Base-by-base conservation (phyloP, 2,329 filamentous ascomycete species). In the Teratosphaeria zuluensis region DNA sequence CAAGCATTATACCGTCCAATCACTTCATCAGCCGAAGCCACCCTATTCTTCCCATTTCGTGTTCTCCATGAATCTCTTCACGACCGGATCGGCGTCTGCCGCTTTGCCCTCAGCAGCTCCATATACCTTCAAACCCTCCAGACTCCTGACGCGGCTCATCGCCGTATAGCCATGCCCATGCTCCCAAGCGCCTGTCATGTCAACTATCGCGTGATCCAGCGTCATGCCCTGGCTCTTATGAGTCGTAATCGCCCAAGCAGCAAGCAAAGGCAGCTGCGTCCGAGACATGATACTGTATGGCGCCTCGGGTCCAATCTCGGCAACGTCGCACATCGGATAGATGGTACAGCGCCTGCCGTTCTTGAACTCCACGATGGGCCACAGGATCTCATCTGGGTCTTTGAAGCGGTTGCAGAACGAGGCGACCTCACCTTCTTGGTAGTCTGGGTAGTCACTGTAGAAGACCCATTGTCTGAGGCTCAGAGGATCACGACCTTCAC, bases 221-320 rank as follows among this genome's bases (percentile, higher is more conserved):
- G 83, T 85, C 75, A 85, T 80, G 2, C 83, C 82, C 70, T 86
- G 81, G 2, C 77, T 77, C 67, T 84, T 85, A 66, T 87, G 84
- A 1, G 85, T 79, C 0, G 79, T 86, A 63, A 85, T 77, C 0
- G 84, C 84, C 80, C 83, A 87, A 0, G 79, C 84, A 0, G 82
- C 74, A 1, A 77, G 71, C 0, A 87, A 74, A 0, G 84, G 84
- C 6, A 87, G 76, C 66, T 87, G 84, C 0, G 82, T 83, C n/a
- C 84, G 76, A 0, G 74, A 74, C 0, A 85, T 67, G 1, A 80
- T 64, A 32, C 74, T 78, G 61, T 78, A 78, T 0, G 80, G 79
- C 51, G 67, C 28, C 1, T 71, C 66, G 48, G 77, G 71, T 0
- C 80, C 80, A 0, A 81, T 61, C 54, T 79, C 71, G 14, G 72